phyloP scores from a whole-genome alignment of 2,329 filamentous ascomycete genomes.

The Colletotrichum sp. region DNA sequence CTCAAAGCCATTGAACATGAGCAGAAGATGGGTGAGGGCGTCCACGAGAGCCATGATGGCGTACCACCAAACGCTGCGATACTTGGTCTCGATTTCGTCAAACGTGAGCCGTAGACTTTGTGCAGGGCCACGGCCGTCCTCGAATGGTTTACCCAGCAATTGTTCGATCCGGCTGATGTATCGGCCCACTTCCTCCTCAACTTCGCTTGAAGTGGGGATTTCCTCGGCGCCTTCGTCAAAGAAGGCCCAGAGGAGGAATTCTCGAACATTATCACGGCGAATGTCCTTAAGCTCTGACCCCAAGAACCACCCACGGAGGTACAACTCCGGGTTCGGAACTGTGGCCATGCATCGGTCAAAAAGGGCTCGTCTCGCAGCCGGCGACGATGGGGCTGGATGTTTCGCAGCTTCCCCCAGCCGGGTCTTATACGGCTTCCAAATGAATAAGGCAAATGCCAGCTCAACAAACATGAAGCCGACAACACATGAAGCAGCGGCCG shows the following conservation, averaged over 20 bases:
- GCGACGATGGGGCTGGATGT: constrained; percentile 47
- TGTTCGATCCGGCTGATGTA: constrained; percentile 58
- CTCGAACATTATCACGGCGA: constrained; percentile 68
- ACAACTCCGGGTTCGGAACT: constrained; percentile 59
- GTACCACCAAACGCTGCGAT: constrained; percentile 70
- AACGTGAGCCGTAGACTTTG: constrained; percentile 67
- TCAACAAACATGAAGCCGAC: constrained; percentile 38
- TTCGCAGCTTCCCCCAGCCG: constrained; percentile 42
- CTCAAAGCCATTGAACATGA: constrained; percentile 54
- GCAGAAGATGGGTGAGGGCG: constrained; percentile 48
- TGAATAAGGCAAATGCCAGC: constrained; percentile 41
- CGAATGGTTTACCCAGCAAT: constrained; percentile 53
- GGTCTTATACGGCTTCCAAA: constrained; percentile 47
- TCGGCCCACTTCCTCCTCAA: constrained; percentile 43
- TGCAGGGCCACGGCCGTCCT: constrained; percentile 60
- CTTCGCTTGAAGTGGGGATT: constrained; percentile 22
- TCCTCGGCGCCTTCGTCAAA: constrained; percentile 51
- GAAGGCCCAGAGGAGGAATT: constrained; percentile 74
- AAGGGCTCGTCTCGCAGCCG: constrained; percentile 55
- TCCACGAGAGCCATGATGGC: constrained; percentile 60
- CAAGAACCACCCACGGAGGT: constrained; percentile 71
- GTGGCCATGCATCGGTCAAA: constrained; percentile 62
- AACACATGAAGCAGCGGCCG: constrained; percentile 24
- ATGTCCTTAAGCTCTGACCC: constrained; percentile 63
- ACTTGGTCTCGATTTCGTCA: constrained; percentile 64